Percentiles rank a stretch among this genome's conserved stretches.
Conservation (phyloP, 768 basidiomycete species). For the Hericium alpestre region DNA sequence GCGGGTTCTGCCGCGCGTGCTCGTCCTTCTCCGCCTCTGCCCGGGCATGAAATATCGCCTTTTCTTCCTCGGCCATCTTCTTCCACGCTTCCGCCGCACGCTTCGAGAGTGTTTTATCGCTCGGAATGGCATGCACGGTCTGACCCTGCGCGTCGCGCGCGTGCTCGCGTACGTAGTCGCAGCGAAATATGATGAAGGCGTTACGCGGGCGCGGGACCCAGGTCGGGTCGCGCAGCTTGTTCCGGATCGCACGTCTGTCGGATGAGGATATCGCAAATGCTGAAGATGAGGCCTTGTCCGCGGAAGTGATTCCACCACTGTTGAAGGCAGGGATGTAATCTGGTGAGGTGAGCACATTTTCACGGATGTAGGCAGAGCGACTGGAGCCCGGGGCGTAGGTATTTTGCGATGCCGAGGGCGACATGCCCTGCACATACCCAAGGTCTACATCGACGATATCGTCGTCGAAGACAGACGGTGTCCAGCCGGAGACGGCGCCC, state of each 20-base stretch:
- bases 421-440: no score
- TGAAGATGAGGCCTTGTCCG: background rate
- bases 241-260: conserved; percentile 27
- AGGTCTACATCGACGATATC: conserved; percentile 10
- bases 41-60: conserved; percentile 37
- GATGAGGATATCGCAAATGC: conserved; percentile 22
- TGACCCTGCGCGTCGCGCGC: conserved; percentile 27
- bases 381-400: no score
- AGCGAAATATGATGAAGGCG: conserved; percentile 65
- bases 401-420: no score
- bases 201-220: conserved; percentile 63
- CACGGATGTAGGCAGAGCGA: no score
- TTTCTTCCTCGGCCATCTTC: conserved; percentile 37
- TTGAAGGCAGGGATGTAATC: conserved; percentile 3
- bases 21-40: conserved; percentile 47
- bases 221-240: conserved; percentile 37
- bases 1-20: conserved; percentile 47
- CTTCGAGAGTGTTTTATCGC: conserved; percentile 57
- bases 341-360: background rate
- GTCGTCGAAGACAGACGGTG: conserved; percentile 10
- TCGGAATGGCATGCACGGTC: conserved; percentile 3
- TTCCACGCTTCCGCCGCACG: conserved; percentile 72
- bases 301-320: background rate
- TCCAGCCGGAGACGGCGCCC: conserved; percentile 12
- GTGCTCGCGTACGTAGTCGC: conserved; percentile 45